Base-by-base conservation (phyloP, 805 yeast species). In the Lachancea lanzarotensis region DNA sequence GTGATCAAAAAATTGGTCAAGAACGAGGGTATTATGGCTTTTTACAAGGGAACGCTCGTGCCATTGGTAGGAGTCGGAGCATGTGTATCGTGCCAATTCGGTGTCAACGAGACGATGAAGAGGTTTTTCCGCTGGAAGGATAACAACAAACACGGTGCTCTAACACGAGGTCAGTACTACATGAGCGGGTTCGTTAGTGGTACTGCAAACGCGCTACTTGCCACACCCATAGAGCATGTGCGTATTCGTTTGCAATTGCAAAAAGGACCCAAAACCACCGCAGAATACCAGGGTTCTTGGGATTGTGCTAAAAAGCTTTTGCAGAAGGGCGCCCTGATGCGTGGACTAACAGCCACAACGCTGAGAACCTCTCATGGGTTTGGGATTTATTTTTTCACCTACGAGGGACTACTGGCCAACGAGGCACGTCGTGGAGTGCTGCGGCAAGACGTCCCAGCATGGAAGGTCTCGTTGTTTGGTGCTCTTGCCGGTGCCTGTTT, bases 101-200 rank as follows among this genome's bases (percentile, higher is more conserved):
- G 25, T 22, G 25, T 22, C 8, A 22, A 22, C 25, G 25, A 22
- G 8, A 22, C 25, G 8, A 22, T 22, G 25, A 22, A 22, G 8
- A 22, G 25, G 25, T 22, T 22, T 22, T 22, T 84, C 41, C 59
- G 25, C 35, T 33, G 40, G 26, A 36, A 32, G 8, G 18, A 35
- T 16, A 38, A 36, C 15, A 30, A 15, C 11, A 12, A 9, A 30
- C 35, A 36, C 22, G 22, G 38, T 11, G 16, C 32, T 11, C 45
- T 62, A 38, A 31, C 79, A 7, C 69, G 78, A 40, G 48, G 67
- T 5, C 95, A 91, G 62, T 88, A 79, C 56, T 90, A 88, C 67
- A 54, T 72, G n/a, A 79, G 95, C 57, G 98, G 98, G 56, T 80
- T 82, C 2, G 86, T 84, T n/a, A 96, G 95, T 37, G 98, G 98